Evolutionary conservation across 306 rosid species (phyloP).

Genomic region (Geum urbanum): DNA sequence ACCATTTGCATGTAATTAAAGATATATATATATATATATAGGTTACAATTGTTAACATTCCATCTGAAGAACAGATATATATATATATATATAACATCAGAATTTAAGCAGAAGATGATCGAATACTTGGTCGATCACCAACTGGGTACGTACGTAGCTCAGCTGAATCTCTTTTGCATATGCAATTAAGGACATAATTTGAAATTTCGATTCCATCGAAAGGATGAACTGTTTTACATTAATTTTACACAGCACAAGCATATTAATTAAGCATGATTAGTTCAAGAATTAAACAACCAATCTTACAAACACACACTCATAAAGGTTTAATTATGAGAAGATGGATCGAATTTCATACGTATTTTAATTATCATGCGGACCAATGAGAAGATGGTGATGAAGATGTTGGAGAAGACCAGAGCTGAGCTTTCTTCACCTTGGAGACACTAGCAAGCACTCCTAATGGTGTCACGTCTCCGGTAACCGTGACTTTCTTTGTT

Average conservation of each 20-base stretch:
- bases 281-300: background rate
- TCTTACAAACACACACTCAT: background rate
- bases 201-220: background rate
- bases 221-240: background rate
- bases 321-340: too few species aligned
- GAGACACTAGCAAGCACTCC: slow-evolving; percentile 69
- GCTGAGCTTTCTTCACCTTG: slow-evolving; percentile 79
- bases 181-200: background rate
- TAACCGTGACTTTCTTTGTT: slow-evolving; percentile 73
- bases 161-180: background rate
- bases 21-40: background rate
- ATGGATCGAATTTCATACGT: background rate
- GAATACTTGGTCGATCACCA: background rate
- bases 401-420: slow-evolving; percentile 57
- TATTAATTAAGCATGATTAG: background rate
- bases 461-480: slow-evolving; percentile 68
- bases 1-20: background rate
- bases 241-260: background rate
- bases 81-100: background rate
- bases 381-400: slow-evolving; percentile 38
- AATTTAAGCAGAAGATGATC: background rate
- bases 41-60: background rate
- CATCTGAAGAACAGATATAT: background rate
- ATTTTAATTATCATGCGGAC: slow-evolving; percentile 29
- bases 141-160: background rate